Percentiles rank a stretch among this genome's conserved stretches.
Evolutionary conservation across 2,329 filamentous ascomycete species (phyloP).

Genomic region (Monascus ruber): DNA sequence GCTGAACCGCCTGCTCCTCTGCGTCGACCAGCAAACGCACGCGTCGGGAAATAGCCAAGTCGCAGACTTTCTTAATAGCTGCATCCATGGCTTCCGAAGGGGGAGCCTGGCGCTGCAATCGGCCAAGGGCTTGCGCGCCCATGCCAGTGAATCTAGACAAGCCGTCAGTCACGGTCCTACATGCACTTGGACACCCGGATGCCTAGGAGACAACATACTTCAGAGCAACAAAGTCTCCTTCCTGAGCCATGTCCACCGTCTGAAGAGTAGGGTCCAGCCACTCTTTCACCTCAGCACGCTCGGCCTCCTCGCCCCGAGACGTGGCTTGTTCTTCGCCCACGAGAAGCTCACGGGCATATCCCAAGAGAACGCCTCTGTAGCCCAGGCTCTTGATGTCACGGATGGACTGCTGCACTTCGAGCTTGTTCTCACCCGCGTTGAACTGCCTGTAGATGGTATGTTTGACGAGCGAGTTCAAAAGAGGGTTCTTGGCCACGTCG

Average conservation of each 20-base stretch:
- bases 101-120: conserved; percentile 26
- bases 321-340: conserved; percentile 24
- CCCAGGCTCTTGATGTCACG: conserved; percentile 37
- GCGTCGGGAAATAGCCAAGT: conserved; percentile 30
- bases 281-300: conserved; percentile 22
- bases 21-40: conserved; percentile 42
- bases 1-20: conserved; percentile 43
- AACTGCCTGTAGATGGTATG: conserved; percentile 46
- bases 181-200: neutral
- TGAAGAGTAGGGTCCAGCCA: conserved; percentile 45
- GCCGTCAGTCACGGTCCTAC: conserved; percentile 1
- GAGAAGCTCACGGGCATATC: conserved; percentile 46
- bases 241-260: conserved; percentile 41
- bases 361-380: conserved; percentile 42
- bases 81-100: conserved; percentile 31
- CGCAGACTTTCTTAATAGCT: conserved; percentile 35
- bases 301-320: conserved; percentile 18
- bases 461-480: conserved; percentile 35
- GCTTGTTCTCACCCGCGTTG: conserved; percentile 41
- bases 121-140: conserved; percentile 31
- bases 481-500: conserved; percentile 38
- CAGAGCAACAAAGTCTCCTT: conserved; percentile 42
- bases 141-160: conserved; percentile 36
- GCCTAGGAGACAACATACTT: conserved; percentile 31
- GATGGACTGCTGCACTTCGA: conserved; percentile 37